Evolutionary conservation across 2,329 filamentous ascomycete genomes (phyloP), one percentile per base, ranked within the genome.

Genomic region (Fusarium robinianum): DNA sequence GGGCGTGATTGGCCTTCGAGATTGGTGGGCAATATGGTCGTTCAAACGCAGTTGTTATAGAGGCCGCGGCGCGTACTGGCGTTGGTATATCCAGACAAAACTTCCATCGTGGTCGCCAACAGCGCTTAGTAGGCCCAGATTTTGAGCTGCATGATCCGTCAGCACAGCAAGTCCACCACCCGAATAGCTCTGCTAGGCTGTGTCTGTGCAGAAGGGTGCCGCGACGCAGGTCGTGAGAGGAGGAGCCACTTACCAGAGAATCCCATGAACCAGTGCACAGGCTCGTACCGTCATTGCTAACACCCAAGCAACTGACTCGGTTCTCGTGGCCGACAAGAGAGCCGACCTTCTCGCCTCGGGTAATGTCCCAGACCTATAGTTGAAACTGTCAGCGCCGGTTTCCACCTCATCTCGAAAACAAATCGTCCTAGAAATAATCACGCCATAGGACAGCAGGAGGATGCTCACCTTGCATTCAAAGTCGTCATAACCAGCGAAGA

Each of bases 241-340:
- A 17, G 17, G 11, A 27, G 22, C 12, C 42, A 80, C 90, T 76
- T 81, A 97, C 94, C 79, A 96, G 81, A 64, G 94, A 96, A 76
- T 99, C 94, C 94, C 94, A 99, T 60, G 94, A 99, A 71, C 94
- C 94, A 66, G 94, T 99, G 82, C 94, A 97, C 76, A 99, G 79
- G 77, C 92, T 97, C 76, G 97, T 96, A 53, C 92, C 94, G 67
- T 99, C 94, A 71, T 97, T 97, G 79, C 92, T 97, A 62, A 99
- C 94, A 58, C 94, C 94, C 67, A 99, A 77, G 73, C 94, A 99
- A 81, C 92, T 97, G 68, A 99, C 94, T 60, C 94, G 88, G 78
- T 99, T 99, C 74, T 97, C 92, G 72, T 99, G 94, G 63, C 94
- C 94, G 64, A 95, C 92, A 48, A 99, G 80, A 42, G 91, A 96